Base-by-base conservation (phyloP, 495 filamentous ascomycete species). In the Extremus antarcticus region DNA sequence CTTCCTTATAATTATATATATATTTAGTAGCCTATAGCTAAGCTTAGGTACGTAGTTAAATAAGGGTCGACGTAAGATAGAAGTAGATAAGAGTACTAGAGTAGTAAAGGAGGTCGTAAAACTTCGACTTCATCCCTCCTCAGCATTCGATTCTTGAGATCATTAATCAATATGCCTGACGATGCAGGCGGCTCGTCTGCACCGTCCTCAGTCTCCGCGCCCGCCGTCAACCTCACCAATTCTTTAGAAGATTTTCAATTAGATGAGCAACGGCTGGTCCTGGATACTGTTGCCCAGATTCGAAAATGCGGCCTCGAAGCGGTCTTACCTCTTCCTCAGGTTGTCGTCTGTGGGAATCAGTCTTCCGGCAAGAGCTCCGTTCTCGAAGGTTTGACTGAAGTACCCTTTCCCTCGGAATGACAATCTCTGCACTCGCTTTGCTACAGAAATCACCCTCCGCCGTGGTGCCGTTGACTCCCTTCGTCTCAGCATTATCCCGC, bases 271-370 rank as follows among this genome's bases (percentile, higher is more conserved):
- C 56, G 66, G 0, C 57, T 58, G 43, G 43, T 84, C 1, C 65
- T 85, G 17, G 75, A 85, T 56, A 71, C 72, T 15, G 77, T 86
- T 29, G 81, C 83, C 57, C 71, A 69, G 3, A 68, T 85, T 2
- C 78, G 82, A 8, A 65, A 66, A 0, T 68, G 73, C 16, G 82
- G 81, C 0, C 72, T 84, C 53, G 75, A 72, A 46, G 66, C 69
- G 13, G 72, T 78, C 54, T 67, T 87, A 2, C 72, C 76, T 21
- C 73, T 87, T 0, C 86, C 86, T 0, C 83, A 88, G 55, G 71
- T 91, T 23, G 75, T 88, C 13, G 84, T 88, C n/a, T 82, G 82
- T 54, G 85, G 86, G 0, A 78, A 85, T 61, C 83, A 87, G 58
- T 84, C 81, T 0, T 76, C 78, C 11, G 85, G 86, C 1, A 89